Base-by-base conservation (phyloP, 108 stramenopile genomes). In the Pseudonitzschia pungens region DNA sequence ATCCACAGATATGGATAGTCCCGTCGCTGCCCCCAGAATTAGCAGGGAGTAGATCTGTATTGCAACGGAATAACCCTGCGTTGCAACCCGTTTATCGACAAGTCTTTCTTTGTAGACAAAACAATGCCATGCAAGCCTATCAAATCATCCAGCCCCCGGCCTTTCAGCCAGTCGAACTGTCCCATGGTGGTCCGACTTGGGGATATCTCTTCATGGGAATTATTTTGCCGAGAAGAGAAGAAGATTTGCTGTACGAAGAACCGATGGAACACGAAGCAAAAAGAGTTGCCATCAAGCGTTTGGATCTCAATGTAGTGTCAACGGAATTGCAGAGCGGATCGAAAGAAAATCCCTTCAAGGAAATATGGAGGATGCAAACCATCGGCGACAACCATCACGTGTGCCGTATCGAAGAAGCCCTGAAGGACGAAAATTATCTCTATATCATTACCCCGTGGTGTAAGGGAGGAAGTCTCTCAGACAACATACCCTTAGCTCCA, bases 381-480 rank as follows among this genome's bases (percentile, higher is more conserved):
- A 63, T 75, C 26, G 74, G 73, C 18, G 79, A 80, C 62, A 59
- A 71, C 33, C 21, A 69, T 60, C 74, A 80, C 62, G 54, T 55
- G 74, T 80, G 31, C 42, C 65, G 21, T 31, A 44, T 21, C 52
- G 32, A 6, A 22, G 75, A 26, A 70, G 41, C 68, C 69, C 10
- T 26, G 75, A 18, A 41, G 70, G 67, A 86, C 58, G 83, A 84
- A 20, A 63, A 72, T 26, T 81, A 82, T 67, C 53, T 89, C 24
- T 91, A 89, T 68, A 76, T 70, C 41, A 65, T 91, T 51, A 81
- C 74, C 64, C 85, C 86, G 21, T 85, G 65, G 26, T 84, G 81
- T 52, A 44, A 63, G 28, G 69, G 69, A 52, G 69, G 69, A 40
- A 51, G 50, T 54, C 40, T 70, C 21, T 2, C 32, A 1, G 32